A percentile compares a stretch with the other conserved stretches of the same genome.
Conservation (phyloP, 2,329 filamentous ascomycete genomes). For the Monosporascus sp. region DNA sequence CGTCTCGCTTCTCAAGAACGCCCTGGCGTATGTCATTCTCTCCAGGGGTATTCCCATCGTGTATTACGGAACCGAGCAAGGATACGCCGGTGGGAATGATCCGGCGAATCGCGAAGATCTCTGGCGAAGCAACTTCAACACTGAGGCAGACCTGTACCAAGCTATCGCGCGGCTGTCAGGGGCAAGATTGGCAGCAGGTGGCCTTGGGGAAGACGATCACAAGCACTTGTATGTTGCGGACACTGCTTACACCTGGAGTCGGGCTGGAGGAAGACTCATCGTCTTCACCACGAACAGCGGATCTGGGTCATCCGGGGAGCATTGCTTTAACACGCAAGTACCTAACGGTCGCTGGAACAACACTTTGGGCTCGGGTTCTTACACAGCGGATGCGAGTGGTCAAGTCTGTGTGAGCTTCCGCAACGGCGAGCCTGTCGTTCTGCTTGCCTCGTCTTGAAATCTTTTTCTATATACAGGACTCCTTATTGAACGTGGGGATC, state of each 20-base stretch:
- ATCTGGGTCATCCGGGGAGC: constrained; percentile 28
- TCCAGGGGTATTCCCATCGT: constrained; percentile 58
- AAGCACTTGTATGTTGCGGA: constrained; percentile 35
- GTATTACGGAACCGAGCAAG: constrained; percentile 63
- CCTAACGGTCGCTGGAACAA: constrained; percentile 35
- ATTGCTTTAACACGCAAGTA: constrained; percentile 37
- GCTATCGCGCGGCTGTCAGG: constrained; percentile 40
- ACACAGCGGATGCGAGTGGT: constrained; percentile 34
- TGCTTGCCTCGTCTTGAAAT: constrained; percentile 14
- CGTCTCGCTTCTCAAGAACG: constrained; percentile 52
- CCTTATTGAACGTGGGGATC: too few relatives aligned
- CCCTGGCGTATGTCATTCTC: constrained; percentile 56
- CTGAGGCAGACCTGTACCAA: constrained; percentile 41
- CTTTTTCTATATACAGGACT: too few relatives aligned
- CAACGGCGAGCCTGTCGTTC: constrained; percentile 39
- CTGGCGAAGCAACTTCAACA: constrained; percentile 49
- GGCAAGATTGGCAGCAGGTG: constrained; percentile 40
- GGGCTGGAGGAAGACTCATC: constrained; percentile 37
- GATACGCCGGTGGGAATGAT: constrained; percentile 43
- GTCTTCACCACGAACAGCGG: constrained; percentile 42
- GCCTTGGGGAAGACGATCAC: constrained; percentile 38
- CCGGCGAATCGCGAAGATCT: constrained; percentile 51
- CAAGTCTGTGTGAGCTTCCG: constrained; percentile 34
- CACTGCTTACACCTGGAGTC: constrained; percentile 41
- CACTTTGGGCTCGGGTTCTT: constrained; percentile 29